These are phyloP conservation scores for Seminavis robusta DNA, from an alignment of 108 stramenopile genomes.

Conservation along the genomic window DNA sequence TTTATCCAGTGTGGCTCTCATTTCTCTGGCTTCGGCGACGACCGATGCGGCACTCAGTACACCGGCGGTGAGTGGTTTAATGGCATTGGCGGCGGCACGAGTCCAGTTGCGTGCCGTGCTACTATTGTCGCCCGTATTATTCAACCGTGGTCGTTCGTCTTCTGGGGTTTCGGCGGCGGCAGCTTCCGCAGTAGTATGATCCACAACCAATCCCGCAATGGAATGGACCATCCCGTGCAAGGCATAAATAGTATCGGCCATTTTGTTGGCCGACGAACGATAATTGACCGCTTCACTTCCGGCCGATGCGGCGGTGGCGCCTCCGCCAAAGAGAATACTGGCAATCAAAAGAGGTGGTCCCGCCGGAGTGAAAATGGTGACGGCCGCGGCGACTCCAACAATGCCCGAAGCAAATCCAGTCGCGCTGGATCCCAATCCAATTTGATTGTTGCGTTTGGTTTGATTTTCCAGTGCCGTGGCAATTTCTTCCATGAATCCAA, in stretches of 20 bases:
- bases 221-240: conserved; percentile 63
- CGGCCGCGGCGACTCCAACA: conserved; percentile 57
- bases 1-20: conserved; percentile 22
- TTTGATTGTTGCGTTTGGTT: conserved; percentile 42
- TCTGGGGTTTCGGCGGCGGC: conserved; percentile 12
- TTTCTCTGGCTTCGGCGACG: conserved; percentile 43
- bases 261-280: conserved; percentile 52
- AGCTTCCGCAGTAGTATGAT: conserved; percentile 21
- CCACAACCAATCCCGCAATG: conserved; percentile 9
- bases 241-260: conserved; percentile 62
- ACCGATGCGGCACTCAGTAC: conserved; percentile 39
- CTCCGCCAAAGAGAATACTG: conserved; percentile 60
- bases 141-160: conserved; percentile 5
- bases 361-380: conserved; percentile 56
- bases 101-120: neutral
- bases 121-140: neutral
- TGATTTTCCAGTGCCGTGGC: conserved; percentile 37
- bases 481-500: conserved; percentile 56
- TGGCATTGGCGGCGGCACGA: neutral
- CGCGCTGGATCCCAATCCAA: conserved; percentile 48
- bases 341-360: conserved; percentile 72
- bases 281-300: conserved; percentile 55
- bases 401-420: conserved; percentile 55
- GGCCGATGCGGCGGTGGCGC: conserved; percentile 48
- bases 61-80: conserved; percentile 37